Evolutionary conservation across 2,329 filamentous ascomycete species (phyloP).

Genomic region (Sporothrix brunneoviolacea): DNA sequence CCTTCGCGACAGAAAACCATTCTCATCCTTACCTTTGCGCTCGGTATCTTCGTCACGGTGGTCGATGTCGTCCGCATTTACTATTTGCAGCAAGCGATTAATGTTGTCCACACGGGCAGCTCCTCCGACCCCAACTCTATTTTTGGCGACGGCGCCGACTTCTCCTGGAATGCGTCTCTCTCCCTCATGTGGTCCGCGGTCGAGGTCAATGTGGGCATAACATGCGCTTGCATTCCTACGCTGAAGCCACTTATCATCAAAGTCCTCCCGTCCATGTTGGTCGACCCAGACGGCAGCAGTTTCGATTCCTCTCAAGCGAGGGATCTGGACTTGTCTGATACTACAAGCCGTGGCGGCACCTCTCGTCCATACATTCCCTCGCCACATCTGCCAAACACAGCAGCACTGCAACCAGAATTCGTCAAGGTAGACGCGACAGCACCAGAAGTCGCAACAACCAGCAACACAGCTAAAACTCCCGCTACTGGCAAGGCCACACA

Average conservation of each 20-base stretch:
- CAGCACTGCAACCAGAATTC: not conserved
- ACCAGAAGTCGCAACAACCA: too few species aligned
- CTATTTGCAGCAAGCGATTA: constrained; percentile 71
- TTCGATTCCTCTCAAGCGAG: constrained; percentile 19
- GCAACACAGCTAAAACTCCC: too few species aligned
- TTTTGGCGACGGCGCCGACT: constrained; percentile 48
- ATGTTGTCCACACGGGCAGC: constrained; percentile 27
- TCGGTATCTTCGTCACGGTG: constrained; percentile 80
- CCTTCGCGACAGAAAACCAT: constrained; percentile 84
- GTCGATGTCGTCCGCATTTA: constrained; percentile 87
- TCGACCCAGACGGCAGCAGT: constrained; percentile 42
- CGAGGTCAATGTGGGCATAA: constrained; percentile 84
- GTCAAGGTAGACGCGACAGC: too few species aligned
- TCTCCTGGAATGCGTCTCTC: constrained; percentile 69
- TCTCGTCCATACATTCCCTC: not conserved
- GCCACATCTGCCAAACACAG: not conserved
- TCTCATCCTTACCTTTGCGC: constrained; percentile 74
- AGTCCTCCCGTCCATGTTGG: constrained; percentile 50
- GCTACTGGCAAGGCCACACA: too few species aligned
- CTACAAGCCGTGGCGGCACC: not conserved
- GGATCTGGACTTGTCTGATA: constrained; percentile 1
- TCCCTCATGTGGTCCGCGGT: constrained; percentile 92
- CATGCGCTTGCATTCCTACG: constrained; percentile 87
- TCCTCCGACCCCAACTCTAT: constrained; percentile 34
- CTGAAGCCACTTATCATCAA: constrained; percentile 76